These are phyloP conservation scores for Cafeteria roenbergensis DNA, from an alignment of 108 stramenopile species.

Conservation along the genomic window DNA sequence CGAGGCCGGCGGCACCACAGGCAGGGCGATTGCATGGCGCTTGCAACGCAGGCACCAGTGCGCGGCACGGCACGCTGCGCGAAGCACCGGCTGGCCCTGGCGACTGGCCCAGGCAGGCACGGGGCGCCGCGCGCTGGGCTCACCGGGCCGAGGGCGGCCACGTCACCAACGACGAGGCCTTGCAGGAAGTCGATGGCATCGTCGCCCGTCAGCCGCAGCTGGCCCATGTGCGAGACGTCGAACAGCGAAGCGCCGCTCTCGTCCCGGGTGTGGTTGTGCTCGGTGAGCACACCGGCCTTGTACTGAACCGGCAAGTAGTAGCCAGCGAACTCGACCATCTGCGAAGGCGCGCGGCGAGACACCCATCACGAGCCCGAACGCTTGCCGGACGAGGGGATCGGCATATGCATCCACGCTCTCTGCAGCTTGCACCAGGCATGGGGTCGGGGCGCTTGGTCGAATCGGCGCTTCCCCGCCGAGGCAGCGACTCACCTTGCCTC, in stretches of 20 bases:
- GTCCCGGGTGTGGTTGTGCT: conserved; percentile 75
- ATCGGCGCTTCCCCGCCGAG: too few species aligned
- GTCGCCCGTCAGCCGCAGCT: conserved; percentile 40
- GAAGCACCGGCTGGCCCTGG: too few species aligned
- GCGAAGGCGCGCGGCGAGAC: too few species aligned
- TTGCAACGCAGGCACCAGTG: not conserved
- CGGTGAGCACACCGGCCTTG: conserved; percentile 81
- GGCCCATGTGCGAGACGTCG: conserved; percentile 99
- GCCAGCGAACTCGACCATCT: conserved; percentile 97
- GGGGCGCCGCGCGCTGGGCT: not conserved
- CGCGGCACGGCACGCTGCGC: too few species aligned
- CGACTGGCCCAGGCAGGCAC: too few species aligned
- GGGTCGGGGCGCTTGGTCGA: too few species aligned
- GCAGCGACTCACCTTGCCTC: too few species aligned
- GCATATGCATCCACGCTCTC: too few species aligned
- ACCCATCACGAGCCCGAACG: too few species aligned
- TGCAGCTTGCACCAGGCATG: too few species aligned
- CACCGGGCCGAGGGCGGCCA: conserved; percentile 48
- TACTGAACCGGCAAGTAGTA: conserved; percentile 92
- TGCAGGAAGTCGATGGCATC: conserved; percentile 39
- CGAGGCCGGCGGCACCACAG: not conserved
- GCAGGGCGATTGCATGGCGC: not conserved
- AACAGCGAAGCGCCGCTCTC: conserved; percentile 67
- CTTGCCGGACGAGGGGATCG: too few species aligned
- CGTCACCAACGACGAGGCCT: conserved; percentile 74